Evolutionary conservation across 768 basidiomycete species (phyloP).

Genomic region (Podaxis sp.): DNA sequence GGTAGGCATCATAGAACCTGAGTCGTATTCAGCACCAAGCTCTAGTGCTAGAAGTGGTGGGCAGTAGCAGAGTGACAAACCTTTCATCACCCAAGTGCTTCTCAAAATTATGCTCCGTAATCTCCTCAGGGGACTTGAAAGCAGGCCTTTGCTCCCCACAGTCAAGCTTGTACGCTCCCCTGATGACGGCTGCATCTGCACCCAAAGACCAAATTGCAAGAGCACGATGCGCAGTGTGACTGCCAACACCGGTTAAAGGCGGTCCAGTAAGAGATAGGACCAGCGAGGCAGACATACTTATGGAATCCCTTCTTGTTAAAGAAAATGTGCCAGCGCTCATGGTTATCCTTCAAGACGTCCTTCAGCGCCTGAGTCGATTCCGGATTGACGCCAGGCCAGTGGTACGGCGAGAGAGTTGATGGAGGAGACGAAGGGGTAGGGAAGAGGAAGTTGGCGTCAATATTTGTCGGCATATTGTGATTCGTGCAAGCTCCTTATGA

Average conservation of each 20-base stretch:
- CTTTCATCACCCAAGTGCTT: slow-evolving; percentile 57
- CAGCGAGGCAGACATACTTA: slow-evolving; percentile 28
- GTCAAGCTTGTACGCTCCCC: slow-evolving; percentile 38
- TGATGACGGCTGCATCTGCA: slow-evolving; percentile 39
- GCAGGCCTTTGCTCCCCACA: slow-evolving; percentile 34
- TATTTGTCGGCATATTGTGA: not conserved
- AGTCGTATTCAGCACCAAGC: not conserved
- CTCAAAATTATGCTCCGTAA: slow-evolving; percentile 48
- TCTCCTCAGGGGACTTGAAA: slow-evolving; percentile 42
- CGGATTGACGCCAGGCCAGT: slow-evolving; percentile 34
- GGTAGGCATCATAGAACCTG: slow-evolving; percentile 62
- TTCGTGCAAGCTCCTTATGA: not conserved
- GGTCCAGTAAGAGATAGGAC: slow-evolving; percentile 8
- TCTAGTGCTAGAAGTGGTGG: not conserved
- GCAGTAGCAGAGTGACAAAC: slow-evolving; percentile 31
- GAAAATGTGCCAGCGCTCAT: slow-evolving; percentile 53
- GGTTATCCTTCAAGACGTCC: slow-evolving; percentile 47
- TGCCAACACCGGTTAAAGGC: slow-evolving; percentile 32
- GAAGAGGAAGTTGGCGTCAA: slow-evolving; percentile 25
- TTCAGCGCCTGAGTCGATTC: slow-evolving; percentile 39
- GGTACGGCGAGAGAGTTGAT: slow-evolving; percentile 27
- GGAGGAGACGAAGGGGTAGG: slow-evolving; percentile 31
- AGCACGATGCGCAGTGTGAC: slow-evolving; percentile 57
- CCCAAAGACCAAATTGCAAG: slow-evolving; percentile 64
- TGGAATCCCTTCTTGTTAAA: slow-evolving; percentile 44